phyloP scores from a whole-genome alignment of 169 alveolate genomes.

The Cryptosporidium andersoni region DNA sequence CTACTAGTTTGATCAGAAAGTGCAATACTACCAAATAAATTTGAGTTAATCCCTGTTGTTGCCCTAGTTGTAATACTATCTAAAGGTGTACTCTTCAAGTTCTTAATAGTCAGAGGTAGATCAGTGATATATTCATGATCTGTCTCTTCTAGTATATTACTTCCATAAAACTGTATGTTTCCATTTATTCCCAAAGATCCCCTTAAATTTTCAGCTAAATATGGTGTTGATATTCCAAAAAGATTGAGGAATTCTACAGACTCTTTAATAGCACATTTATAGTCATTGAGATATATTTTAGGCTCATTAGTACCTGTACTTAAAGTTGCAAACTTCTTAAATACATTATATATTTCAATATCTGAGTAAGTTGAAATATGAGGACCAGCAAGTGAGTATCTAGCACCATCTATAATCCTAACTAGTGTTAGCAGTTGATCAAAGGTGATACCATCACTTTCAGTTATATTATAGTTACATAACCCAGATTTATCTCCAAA shows the following conservation, averaged over 20 bases:
- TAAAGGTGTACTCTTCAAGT: too few species aligned
- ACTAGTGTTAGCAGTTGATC: conserved; percentile 60
- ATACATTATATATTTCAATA: conserved; percentile 64
- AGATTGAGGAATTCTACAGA: conserved; percentile 48
- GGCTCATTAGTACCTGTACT: conserved; percentile 41
- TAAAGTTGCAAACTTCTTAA: conserved; percentile 69
- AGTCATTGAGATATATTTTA: conserved; percentile 30
- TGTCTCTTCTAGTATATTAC: too few species aligned
- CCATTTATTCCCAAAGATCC: too few species aligned
- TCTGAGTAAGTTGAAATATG: conserved; percentile 64
- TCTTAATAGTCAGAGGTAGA: too few species aligned
- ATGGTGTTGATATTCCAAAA: conserved; percentile 66
- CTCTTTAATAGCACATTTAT: conserved; percentile 49
- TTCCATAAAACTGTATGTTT: too few species aligned
- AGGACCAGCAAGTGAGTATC: conserved; percentile 64
- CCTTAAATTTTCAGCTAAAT: not conserved
- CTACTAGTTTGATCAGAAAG: too few species aligned
- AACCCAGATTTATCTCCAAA: conserved; percentile 4
- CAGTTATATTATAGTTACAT: conserved; percentile 22
- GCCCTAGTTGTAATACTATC: too few species aligned
- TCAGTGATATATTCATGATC: too few species aligned
- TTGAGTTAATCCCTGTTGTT: too few species aligned
- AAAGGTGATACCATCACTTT: conserved; percentile 62
- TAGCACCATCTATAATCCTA: conserved; percentile 68
- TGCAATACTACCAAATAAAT: too few species aligned